phyloP scores from a whole-genome alignment of 306 rosid species.

The Dicorynia guianensis region DNA sequence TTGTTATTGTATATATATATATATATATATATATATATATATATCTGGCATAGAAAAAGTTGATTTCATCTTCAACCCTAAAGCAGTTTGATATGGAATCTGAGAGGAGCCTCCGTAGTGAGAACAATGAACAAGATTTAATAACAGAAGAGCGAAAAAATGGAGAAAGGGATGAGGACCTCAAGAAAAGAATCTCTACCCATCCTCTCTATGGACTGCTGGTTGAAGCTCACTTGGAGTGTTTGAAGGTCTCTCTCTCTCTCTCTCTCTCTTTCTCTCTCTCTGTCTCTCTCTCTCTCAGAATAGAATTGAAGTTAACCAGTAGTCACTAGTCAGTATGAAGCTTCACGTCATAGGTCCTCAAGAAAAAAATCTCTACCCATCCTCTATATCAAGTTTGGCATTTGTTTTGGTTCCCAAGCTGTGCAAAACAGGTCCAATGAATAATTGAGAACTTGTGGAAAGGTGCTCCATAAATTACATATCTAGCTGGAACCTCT shows the following conservation, averaged over 20 bases:
- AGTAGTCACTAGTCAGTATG: not conserved
- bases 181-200: conserved; percentile 74
- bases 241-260: conserved; percentile 67
- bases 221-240: conserved; percentile 73
- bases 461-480: conserved; percentile 2
- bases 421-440: not conserved
- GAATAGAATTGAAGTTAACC: too few species aligned
- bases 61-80: conserved; percentile 37
- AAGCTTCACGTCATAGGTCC: conserved; percentile 18
- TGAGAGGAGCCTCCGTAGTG: conserved; percentile 26
- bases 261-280: not conserved
- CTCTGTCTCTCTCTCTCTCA: not conserved
- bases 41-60: conserved; percentile 43
- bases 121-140: conserved; percentile 31
- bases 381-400: too few species aligned
- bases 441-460: not conserved
- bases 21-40: conserved; percentile 23
- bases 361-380: too few species aligned
- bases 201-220: conserved; percentile 76
- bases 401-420: too few species aligned
- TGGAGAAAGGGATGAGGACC: conserved; percentile 54
- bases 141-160: conserved; percentile 5
- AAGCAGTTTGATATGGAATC: conserved; percentile 56
- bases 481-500: conserved; percentile 1
- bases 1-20: too few species aligned